A percentile compares a stretch with the other conserved stretches of the same genome.
Conservation (phyloP, 768 basidiomycete genomes). For the Tricholoma matsutake region DNA sequence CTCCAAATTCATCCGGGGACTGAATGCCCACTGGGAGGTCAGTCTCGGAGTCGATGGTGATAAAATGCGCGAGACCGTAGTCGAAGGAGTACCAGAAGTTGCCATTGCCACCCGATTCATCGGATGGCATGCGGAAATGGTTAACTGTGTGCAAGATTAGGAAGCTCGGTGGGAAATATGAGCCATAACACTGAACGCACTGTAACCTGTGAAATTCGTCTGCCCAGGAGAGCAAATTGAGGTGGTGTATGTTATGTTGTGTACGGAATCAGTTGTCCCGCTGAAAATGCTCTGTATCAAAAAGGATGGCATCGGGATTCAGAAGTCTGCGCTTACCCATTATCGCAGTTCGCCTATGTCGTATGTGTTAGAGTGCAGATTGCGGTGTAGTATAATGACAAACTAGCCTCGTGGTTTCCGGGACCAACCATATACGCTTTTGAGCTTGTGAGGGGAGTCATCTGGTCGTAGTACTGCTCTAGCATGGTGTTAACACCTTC, state of each 20-base stretch:
- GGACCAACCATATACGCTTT: constrained; percentile 21
- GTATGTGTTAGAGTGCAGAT: no score
- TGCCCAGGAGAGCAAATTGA: constrained; percentile 19
- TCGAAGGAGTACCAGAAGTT: constrained; percentile 23
- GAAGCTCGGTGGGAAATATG: no score
- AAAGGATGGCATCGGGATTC: no score
- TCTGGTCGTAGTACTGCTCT: constrained; percentile 19
- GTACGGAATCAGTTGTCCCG: constrained; percentile 4
- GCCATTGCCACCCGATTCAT: constrained; percentile 14
- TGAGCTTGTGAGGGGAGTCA: constrained; percentile 16
- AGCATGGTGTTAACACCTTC: neutral
- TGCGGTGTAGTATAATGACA: no score
- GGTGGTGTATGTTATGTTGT: constrained; percentile 4
- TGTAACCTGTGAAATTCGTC: constrained; percentile 20
- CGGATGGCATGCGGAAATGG: constrained; percentile 16
- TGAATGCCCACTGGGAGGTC: constrained; percentile 16
- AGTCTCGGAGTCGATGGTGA: constrained; percentile 20
- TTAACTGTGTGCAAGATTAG: no score
- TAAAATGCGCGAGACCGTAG: constrained; percentile 18
- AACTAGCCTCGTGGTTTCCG: constrained; percentile 21
- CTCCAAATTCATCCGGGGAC: constrained; percentile 16
- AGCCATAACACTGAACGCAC: no score
- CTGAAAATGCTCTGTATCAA: constrained; percentile 9
- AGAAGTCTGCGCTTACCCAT: no score
- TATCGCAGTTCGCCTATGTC: no score